These are phyloP conservation scores for Cinnamomum micranthum DNA, from an alignment of 164 flowering plant genomes.

Conservation along the genomic window DNA sequence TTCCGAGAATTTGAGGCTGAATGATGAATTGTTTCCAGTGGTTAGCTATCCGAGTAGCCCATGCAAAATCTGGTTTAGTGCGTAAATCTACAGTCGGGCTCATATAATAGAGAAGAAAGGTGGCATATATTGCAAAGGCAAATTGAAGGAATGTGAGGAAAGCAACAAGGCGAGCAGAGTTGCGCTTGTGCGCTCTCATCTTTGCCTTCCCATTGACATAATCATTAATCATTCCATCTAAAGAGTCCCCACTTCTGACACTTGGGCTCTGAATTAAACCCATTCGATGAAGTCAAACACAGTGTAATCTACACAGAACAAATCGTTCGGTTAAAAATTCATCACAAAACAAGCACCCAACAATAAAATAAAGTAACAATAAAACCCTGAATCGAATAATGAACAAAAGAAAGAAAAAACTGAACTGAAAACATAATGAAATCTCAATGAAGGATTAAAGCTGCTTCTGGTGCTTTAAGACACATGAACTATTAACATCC, in stretches of 20 bases:
- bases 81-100: conserved; percentile 69
- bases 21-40: conserved; percentile 73
- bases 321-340: background rate
- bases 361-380: background rate
- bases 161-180: conserved; percentile 57
- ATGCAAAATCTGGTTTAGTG: conserved; percentile 69
- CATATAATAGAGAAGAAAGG: conserved; percentile 82
- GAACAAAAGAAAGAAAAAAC: background rate
- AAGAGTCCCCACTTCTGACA: conserved; percentile 56
- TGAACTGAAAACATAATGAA: background rate
- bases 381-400: background rate
- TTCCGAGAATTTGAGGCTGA: conserved; percentile 43
- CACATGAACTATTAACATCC: background rate
- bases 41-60: conserved; percentile 72
- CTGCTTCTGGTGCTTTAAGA: background rate
- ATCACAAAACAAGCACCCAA: background rate
- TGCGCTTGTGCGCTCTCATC: conserved; percentile 32
- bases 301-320: background rate
- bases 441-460: background rate
- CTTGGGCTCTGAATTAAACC: conserved; percentile 35
- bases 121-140: conserved; percentile 85
- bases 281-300: conserved; percentile 28
- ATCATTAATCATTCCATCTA: conserved; percentile 81
- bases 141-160: conserved; percentile 81
- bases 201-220: conserved; percentile 60